A percentile compares a stretch with the other conserved stretches of the same genome.
Evolutionary conservation across 1,284 basidiomycete genomes (phyloP).

Genomic region (Fomitopsis betulina): DNA sequence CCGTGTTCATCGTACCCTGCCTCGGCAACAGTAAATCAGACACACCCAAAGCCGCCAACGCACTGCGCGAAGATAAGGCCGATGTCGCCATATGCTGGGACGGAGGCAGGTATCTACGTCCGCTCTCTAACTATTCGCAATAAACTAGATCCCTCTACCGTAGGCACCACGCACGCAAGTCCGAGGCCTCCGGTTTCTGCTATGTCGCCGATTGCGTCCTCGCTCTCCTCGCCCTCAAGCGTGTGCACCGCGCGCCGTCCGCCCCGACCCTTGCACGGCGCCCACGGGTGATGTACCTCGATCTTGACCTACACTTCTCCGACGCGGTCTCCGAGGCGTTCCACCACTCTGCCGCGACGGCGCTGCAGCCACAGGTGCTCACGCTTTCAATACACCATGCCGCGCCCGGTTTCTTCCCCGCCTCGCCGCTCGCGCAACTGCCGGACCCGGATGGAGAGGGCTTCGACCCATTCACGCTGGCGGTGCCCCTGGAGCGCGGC

Average conservation of each 20-base stretch:
- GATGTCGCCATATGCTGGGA: constrained; percentile 82
- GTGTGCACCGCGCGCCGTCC: constrained; percentile 11
- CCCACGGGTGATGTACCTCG: constrained; percentile 82
- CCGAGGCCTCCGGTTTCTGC: constrained; percentile 84
- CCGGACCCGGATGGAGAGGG: constrained; percentile 34
- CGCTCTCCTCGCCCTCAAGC: constrained; percentile 62
- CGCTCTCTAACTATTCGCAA: not conserved
- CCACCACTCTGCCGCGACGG: constrained; percentile 20
- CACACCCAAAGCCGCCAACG: constrained; percentile 49
- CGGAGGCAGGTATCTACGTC: constrained; percentile 58
- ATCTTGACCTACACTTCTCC: constrained; percentile 89
- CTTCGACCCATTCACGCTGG: constrained; percentile 72
- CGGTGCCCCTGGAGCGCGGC: constrained; percentile 68
- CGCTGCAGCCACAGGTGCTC: constrained; percentile 49
- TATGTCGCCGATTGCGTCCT: constrained; percentile 90
- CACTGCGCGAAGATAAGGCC: constrained; percentile 48
- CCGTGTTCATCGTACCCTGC: not conserved
- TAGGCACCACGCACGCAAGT: constrained; percentile 76
- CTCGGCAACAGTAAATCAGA: not conserved
- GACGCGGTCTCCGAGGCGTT: constrained; percentile 87
- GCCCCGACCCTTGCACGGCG: constrained; percentile 28
- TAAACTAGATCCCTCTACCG: not conserved
- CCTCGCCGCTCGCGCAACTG: constrained; percentile 49
- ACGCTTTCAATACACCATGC: constrained; percentile 85
- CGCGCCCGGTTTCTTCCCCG: constrained; percentile 81